Percentiles rank a stretch among this genome's conserved stretches.
Evolutionary conservation across 768 basidiomycete species (phyloP).

Genomic region (Tulasnella sp.): DNA sequence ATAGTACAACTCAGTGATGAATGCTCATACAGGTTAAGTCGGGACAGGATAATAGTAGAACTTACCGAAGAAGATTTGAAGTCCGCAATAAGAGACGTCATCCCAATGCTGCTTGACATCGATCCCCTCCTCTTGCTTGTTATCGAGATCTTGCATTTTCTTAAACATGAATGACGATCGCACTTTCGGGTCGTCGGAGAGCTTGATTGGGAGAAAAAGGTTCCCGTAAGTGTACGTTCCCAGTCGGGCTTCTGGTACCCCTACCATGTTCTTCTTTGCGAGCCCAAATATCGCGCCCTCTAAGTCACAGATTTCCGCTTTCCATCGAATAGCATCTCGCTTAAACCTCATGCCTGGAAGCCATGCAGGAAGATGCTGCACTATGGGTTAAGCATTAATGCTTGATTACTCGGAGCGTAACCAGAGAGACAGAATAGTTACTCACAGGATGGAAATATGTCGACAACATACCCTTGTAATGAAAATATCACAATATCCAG

Average conservation of each 20-base stretch:
- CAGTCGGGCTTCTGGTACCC: neutral
- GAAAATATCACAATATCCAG: neutral
- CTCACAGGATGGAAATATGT: constrained; percentile 6
- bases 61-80: neutral
- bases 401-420: neutral
- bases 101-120: neutral
- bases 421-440: neutral
- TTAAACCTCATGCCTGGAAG: constrained; percentile 14
- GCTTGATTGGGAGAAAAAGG: neutral
- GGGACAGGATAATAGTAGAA: neutral
- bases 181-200: neutral
- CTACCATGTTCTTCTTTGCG: neutral
- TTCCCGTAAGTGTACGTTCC: neutral
- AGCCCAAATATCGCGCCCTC: neutral
- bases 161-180: neutral
- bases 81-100: neutral
- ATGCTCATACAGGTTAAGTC: neutral
- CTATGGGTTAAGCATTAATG: neutral
- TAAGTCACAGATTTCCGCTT: neutral
- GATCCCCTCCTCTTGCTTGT: neutral
- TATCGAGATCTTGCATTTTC: neutral
- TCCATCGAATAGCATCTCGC: neutral
- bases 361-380: constrained; percentile 6
- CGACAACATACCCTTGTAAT: neutral
- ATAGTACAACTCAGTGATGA: neutral